Evolutionary conservation across 345 rosid genomes (phyloP).

Genomic region (Eucalyptus marginata): DNA sequence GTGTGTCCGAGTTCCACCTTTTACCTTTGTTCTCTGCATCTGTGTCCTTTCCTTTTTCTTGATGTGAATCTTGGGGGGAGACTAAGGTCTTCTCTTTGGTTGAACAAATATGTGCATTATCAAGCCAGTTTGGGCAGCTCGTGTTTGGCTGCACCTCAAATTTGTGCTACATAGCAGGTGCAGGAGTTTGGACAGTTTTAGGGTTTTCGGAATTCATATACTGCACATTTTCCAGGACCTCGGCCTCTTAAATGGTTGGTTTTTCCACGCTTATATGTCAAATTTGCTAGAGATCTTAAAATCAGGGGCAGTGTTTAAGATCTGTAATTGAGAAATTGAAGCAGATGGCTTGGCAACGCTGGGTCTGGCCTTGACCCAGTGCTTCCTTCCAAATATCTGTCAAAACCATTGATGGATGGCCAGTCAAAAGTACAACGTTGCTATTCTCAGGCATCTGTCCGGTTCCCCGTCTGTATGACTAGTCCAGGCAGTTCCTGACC

Average conservation of each 20-base stretch:
- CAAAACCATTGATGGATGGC: background rate
- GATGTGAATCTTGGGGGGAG: background rate
- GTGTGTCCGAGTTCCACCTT: background rate
- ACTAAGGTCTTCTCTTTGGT: background rate
- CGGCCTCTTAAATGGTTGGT: background rate
- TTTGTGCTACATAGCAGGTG: background rate
- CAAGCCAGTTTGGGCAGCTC: background rate
- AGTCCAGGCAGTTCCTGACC: background rate
- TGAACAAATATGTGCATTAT: background rate
- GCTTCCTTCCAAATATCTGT: background rate
- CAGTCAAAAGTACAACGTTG: background rate
- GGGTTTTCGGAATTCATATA: background rate
- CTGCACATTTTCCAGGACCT: background rate
- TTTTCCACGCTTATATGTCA: background rate
- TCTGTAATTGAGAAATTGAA: background rate
- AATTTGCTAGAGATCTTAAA: background rate
- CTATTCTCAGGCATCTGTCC: background rate
- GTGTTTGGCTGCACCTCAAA: background rate
- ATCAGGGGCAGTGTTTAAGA: background rate
- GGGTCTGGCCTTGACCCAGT: background rate
- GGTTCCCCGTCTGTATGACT: background rate
- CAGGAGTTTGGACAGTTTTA: background rate
- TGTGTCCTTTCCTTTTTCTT: background rate
- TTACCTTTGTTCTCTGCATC: background rate
- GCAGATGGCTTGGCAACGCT: background rate